phyloP scores from a whole-genome alignment of 2,329 filamentous ascomycete genomes.

The Fusarium phyllophilum region DNA sequence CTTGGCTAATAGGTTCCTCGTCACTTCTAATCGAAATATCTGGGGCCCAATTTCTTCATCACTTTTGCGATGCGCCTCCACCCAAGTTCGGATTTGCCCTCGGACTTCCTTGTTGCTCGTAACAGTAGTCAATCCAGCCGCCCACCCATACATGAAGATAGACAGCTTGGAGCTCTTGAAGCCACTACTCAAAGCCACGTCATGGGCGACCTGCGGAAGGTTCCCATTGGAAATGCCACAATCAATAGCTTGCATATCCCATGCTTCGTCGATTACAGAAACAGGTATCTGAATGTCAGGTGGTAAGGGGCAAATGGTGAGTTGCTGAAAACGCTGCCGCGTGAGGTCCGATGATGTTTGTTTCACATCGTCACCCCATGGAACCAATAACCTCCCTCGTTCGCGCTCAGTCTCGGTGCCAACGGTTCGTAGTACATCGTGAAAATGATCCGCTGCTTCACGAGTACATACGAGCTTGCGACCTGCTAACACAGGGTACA shows the following conservation, averaged over 20 bases:
- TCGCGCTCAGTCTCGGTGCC: conserved; percentile 52
- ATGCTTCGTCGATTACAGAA: conserved; percentile 43
- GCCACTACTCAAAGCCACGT: conserved; percentile 46
- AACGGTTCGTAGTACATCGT: conserved; percentile 49
- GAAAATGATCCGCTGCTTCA: conserved; percentile 54
- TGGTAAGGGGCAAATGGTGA: conserved; percentile 49
- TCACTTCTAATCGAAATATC: conserved; percentile 50
- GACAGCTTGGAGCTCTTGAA: conserved; percentile 53
- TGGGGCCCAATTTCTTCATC: conserved; percentile 47
- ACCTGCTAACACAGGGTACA: conserved; percentile 50
- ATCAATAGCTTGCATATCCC: conserved; percentile 43
- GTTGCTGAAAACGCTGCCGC: conserved; percentile 45
- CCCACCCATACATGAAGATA: conserved; percentile 55
- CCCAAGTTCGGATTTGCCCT: conserved; percentile 50
- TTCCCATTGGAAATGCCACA: conserved; percentile 37
- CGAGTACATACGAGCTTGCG: conserved; percentile 51
- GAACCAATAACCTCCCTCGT: conserved; percentile 49
- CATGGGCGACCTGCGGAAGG: conserved; percentile 49
- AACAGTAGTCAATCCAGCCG: conserved; percentile 47
- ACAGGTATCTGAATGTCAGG: conserved; percentile 49
- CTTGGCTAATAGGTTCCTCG: conserved; percentile 51
- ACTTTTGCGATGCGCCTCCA: conserved; percentile 44
- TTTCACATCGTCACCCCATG: conserved; percentile 37
- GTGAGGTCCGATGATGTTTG: conserved; percentile 17
- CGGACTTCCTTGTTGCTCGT: conserved; percentile 55